Conservation (phyloP, 2,329 filamentous ascomycete species). For the Aspergillus latus region DNA sequence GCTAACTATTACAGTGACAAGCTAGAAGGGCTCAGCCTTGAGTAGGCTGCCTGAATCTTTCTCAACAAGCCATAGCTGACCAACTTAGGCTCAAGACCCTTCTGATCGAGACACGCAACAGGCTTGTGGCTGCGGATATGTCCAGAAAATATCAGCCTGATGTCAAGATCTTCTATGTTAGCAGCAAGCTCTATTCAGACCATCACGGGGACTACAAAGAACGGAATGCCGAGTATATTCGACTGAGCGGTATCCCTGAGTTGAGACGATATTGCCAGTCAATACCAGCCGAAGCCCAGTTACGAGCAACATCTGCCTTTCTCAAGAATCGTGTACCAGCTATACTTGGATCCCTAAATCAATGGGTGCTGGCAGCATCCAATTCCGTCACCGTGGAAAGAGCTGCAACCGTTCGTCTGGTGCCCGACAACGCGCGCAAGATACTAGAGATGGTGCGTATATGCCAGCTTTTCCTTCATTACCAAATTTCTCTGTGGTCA, state of each 20-base stretch:
- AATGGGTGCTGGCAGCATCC: conserved; percentile 19
- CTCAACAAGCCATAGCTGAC: neutral
- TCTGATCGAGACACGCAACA: conserved; percentile 14
- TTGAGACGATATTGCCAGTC: conserved; percentile 24
- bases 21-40: neutral
- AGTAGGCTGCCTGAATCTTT: neutral
- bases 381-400: conserved; percentile 15
- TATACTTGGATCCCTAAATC: conserved; percentile 17
- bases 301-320: conserved; percentile 13
- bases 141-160: neutral
- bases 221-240: conserved; percentile 14
- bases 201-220: conserved; percentile 4
- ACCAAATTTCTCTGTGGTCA: neutral
- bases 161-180: conserved; percentile 22
- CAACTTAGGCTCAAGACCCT: neutral
- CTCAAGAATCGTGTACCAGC: conserved; percentile 18
- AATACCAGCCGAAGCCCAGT: conserved; percentile 22
- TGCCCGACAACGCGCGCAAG: conserved; percentile 11
- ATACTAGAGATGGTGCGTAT: conserved; percentile 13
- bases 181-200: conserved; percentile 20
- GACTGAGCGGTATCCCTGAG: conserved; percentile 23
- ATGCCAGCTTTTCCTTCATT: neutral
- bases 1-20: neutral
- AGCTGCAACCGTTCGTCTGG: conserved; percentile 16
- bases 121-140: neutral